Percentiles rank a stretch among this genome's conserved stretches.
These are phyloP conservation scores for Schizophyllum amplum DNA, from an alignment of 1,284 basidiomycete genomes.

Conservation along the genomic window DNA sequence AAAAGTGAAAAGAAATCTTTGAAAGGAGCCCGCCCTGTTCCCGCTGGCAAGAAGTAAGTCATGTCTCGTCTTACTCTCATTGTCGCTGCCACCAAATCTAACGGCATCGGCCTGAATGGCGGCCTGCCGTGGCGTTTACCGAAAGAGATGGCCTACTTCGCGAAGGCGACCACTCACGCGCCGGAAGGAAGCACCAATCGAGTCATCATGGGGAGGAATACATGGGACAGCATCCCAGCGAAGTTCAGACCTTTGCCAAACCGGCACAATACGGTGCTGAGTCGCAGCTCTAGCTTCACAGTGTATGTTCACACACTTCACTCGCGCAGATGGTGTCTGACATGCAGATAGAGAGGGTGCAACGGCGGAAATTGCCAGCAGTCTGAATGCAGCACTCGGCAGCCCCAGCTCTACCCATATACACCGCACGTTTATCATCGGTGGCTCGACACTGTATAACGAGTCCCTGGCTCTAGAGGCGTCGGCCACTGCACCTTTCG, in stretches of 20 bases:
- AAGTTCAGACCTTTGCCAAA: conserved; percentile 79
- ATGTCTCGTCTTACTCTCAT: conserved; percentile 77
- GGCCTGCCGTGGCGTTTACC: conserved; percentile 87
- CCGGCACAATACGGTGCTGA: conserved; percentile 80
- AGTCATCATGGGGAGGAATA: conserved; percentile 94
- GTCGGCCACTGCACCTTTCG: conserved; percentile 31
- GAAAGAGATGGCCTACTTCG: conserved; percentile 93
- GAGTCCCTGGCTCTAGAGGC: conserved; percentile 46
- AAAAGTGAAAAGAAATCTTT: too few species aligned
- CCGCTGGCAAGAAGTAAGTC: too few species aligned
- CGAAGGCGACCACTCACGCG: conserved; percentile 62
- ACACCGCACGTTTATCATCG: conserved; percentile 75
- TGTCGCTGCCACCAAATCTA: conserved; percentile 82
- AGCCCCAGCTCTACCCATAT: conserved; percentile 16
- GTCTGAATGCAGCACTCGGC: conserved; percentile 10
- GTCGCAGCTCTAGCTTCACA: conserved; percentile 51
- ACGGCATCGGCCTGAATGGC: conserved; percentile 80
- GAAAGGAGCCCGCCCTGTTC: too few species aligned
- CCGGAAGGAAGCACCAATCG: conserved; percentile 58
- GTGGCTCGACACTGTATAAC: conserved; percentile 82
- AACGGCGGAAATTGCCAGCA: not conserved
- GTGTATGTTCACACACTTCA: conserved; percentile 44
- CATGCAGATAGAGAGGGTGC: not conserved
- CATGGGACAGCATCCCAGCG: conserved; percentile 95
- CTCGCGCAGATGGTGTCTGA: not conserved